phyloP scores from a whole-genome alignment of 129 eudicot genomes.

The Pseudognaphalium luteoalbum region DNA sequence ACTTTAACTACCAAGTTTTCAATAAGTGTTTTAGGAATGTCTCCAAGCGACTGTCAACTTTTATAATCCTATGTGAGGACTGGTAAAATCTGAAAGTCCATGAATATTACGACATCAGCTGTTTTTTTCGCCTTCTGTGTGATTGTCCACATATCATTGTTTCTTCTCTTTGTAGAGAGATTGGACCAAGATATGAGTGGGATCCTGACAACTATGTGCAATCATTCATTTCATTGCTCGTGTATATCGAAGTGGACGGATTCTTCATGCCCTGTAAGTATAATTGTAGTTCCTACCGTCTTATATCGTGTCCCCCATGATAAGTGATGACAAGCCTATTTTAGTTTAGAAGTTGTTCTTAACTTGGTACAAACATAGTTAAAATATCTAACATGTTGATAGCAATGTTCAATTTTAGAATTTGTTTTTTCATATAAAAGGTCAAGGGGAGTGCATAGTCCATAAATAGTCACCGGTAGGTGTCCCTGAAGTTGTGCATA shows the following conservation, averaged over 20 bases:
- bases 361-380: not conserved
- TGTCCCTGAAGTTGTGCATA: not conserved
- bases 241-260: slow-evolving; percentile 97
- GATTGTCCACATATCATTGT: not conserved
- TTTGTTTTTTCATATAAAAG: not conserved
- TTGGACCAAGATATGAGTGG: slow-evolving; percentile 86
- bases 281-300: slow-evolving; percentile 9
- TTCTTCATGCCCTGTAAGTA: slow-evolving; percentile 94
- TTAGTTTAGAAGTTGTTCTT: not conserved
- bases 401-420: not conserved
- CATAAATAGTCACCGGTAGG: not conserved
- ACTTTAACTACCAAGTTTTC: not conserved
- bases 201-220: slow-evolving; percentile 89
- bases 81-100: not conserved
- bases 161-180: slow-evolving; percentile 54
- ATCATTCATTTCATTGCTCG: slow-evolving; percentile 96
- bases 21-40: not conserved
- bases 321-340: not conserved
- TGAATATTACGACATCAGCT: not conserved
- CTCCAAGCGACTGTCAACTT: not conserved
- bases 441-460: not conserved
- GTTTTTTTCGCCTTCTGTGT: not conserved
- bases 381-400: slow-evolving; percentile 19
- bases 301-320: not conserved
- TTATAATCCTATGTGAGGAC: not conserved